These are phyloP conservation scores for Polytolypa hystricis DNA, from an alignment of 2,329 filamentous ascomycete species.

Conservation along the genomic window DNA sequence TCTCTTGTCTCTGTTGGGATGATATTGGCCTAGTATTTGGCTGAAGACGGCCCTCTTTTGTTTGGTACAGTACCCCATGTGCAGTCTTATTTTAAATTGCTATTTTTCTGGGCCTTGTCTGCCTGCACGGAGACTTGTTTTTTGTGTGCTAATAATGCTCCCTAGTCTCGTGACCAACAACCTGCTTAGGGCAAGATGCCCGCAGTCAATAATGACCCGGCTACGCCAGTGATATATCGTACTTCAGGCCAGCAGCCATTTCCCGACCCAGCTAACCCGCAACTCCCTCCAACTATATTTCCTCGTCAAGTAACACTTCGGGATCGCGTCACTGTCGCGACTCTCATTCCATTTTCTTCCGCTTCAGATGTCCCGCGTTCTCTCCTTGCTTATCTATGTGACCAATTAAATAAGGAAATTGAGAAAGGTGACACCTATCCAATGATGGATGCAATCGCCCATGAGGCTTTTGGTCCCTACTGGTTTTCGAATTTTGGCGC, in stretches of 20 bases:
- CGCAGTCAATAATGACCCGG: conserved; percentile 67
- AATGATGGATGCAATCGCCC: conserved; percentile 64
- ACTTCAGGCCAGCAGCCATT: conserved; percentile 56
- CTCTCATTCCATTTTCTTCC: conserved; percentile 72
- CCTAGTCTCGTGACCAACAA: conserved; percentile 13
- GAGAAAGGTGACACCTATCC: conserved; percentile 87
- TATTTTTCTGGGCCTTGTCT: background rate
- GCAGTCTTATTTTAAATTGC: background rate
- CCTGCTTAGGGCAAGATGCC: conserved; percentile 45
- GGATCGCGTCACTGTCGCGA: conserved; percentile 73
- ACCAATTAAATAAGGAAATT: conserved; percentile 81
- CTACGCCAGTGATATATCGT: conserved; percentile 58
- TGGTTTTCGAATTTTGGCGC: conserved; percentile 89
- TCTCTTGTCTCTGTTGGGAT: background rate
- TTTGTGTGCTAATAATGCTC: conserved; percentile 8
- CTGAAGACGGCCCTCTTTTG: background rate
- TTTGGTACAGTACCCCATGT: background rate
- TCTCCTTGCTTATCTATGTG: conserved; percentile 64
- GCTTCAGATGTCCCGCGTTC: conserved; percentile 63
- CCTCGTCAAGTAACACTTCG: conserved; percentile 71
- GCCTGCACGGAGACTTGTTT: background rate
- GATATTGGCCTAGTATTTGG: background rate
- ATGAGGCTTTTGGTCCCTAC: conserved; percentile 67
- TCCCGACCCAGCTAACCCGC: conserved; percentile 49
- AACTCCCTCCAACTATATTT: conserved; percentile 56